Base-by-base conservation (phyloP, 441 rosid species). In the Pelargonium fulgidum region DNA sequence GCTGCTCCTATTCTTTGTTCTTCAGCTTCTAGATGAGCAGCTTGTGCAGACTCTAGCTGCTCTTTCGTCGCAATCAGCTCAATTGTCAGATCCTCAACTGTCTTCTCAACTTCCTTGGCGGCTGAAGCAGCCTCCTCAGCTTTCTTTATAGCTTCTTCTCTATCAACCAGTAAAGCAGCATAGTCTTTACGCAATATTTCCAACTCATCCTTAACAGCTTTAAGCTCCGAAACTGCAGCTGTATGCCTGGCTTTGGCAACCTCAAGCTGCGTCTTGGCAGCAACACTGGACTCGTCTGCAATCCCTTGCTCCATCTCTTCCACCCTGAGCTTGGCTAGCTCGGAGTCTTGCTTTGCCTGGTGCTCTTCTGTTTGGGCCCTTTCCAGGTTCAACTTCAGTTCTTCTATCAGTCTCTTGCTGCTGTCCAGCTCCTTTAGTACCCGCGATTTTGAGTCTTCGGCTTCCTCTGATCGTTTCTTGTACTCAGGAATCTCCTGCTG, bases 261-360 rank as follows among this genome's bases (percentile, higher is more conserved):
- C 80, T 91, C 96, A 72, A 91, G 93, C 80, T 93, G 96, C 0
- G 90, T 83, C 83, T 89, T 93, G 10, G 97, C 97, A 56, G 97
- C 98, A 44, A 93, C 89, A 75, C 96, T 93, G 10, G 78, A 87
- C 65, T 91, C 98, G 33, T 88, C 98, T 36, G 88, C 83, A 68
- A 91, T 91, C 67, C 98, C 98, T 73, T 89, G 93, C 73, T 93
- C 86, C 87, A 93, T 83, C 79, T 93, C 98, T 71, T 91, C 90
- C 67, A 89, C 93, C 74, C 97, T 87, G 17, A 93, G 89, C 79
- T 77, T 82, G 69, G 93, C 98, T 16, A 93, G 91, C 73, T 91
- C 97, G 0, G 94, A 88, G 79, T 93, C 98, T 68, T 93, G 97
- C 76, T 86, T 91, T 9, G 98, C 98, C 44, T 93, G 96, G 33